These are phyloP conservation scores for Pythium monospermum DNA, from an alignment of 352 stramenopile genomes.

Conservation along the genomic window DNA sequence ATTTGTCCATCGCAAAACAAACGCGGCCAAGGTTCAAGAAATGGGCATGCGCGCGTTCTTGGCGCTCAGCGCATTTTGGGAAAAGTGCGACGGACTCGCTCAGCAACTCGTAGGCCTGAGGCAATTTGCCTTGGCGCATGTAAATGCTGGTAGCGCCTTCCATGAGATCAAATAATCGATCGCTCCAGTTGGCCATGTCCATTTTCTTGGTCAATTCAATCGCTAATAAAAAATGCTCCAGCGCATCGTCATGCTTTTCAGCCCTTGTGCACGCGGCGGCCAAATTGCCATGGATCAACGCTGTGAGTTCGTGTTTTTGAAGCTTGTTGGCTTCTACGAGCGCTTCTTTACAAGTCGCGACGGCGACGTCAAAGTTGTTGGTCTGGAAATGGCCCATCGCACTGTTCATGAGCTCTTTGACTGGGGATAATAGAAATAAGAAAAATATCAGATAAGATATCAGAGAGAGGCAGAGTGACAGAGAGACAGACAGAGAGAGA, in stretches of 20 bases:
- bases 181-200: conserved; percentile 21
- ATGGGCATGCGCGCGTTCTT: conserved; percentile 37
- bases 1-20: conserved; percentile 46
- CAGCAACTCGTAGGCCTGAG: conserved; percentile 46
- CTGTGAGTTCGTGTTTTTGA: conserved; percentile 58
- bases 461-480: not conserved
- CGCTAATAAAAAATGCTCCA: conserved; percentile 57
- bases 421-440: conserved; percentile 10
- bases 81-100: conserved; percentile 46
- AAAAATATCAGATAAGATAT: conserved; percentile 1
- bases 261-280: conserved; percentile 49
- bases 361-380: conserved; percentile 45
- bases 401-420: conserved; percentile 46
- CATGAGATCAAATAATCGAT: conserved; percentile 57
- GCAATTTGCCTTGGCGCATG: conserved; percentile 48
- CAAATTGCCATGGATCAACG: conserved; percentile 61
- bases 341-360: conserved; percentile 38
- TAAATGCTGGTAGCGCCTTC: conserved; percentile 49
- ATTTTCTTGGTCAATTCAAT: conserved; percentile 31
- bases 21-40: conserved; percentile 59
- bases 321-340: conserved; percentile 45
- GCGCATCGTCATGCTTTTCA: conserved; percentile 49
- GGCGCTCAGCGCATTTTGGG: conserved; percentile 31
- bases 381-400: conserved; percentile 61
- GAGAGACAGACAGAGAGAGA: conserved; percentile 2